Conservation (phyloP, 495 filamentous ascomycete species). For the Penicillium mononematosum region DNA sequence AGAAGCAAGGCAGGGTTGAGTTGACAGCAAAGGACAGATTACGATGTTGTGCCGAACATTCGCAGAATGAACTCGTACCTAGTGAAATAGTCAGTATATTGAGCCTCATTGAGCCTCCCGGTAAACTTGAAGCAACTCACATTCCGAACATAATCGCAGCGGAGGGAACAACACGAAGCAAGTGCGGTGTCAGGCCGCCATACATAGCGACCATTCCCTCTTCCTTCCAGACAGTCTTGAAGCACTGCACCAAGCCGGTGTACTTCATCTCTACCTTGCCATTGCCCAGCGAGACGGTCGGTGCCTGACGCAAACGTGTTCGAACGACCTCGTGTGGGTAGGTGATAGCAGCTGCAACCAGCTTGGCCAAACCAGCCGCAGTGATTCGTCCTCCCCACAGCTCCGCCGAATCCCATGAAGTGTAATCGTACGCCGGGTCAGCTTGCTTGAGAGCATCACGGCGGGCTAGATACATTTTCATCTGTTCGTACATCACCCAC, state of each 20-base stretch:
- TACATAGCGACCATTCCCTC: constrained; percentile 57
- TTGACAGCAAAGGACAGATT: neutral
- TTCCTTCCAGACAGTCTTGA: constrained; percentile 52
- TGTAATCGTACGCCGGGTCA: constrained; percentile 27
- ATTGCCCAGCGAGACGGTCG: constrained; percentile 38
- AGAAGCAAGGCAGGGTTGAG: constrained; percentile 9
- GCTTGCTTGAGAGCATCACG: constrained; percentile 39
- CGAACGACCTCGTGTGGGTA: constrained; percentile 61
- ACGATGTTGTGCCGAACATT: constrained; percentile 35
- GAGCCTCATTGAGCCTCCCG: neutral
- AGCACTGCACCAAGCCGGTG: constrained; percentile 55
- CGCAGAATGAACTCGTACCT: constrained; percentile 69
- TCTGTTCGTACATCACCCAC: constrained; percentile 59
- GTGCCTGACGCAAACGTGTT: constrained; percentile 56
- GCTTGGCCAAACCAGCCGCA: constrained; percentile 55
- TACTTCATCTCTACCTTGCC: constrained; percentile 49
- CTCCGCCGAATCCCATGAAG: constrained; percentile 47
- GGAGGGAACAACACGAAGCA: constrained; percentile 68
- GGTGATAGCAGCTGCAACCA: constrained; percentile 54
- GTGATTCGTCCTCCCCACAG: constrained; percentile 48
- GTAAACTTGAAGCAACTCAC: constrained; percentile 36
- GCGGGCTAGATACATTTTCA: constrained; percentile 48
- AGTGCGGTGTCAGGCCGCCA: constrained; percentile 58
- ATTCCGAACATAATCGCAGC: constrained; percentile 94
- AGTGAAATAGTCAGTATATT: constrained; percentile 12